Evolutionary conservation across 2,329 filamentous ascomycete species (phyloP), one percentile per base, ranked within the genome.

Genomic region (Aureobasidium sp.): DNA sequence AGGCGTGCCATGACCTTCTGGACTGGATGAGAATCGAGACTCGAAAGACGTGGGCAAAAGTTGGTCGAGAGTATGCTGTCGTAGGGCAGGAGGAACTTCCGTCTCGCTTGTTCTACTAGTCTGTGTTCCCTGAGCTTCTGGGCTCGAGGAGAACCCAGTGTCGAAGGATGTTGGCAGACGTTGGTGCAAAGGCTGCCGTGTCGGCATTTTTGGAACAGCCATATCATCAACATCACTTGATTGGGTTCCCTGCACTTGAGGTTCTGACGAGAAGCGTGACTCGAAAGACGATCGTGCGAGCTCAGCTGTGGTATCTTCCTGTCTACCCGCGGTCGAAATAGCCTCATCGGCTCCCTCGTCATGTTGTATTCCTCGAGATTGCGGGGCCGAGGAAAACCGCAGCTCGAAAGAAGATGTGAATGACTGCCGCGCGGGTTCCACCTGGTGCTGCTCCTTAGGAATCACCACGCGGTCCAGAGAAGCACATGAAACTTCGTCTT

Each of bases 11-110:
- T 25, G 51, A 17, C 38, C 51, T 23, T 55, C 51, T n/a, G 51
- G 51, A 21, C 51, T 55, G 3, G 51, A 55, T 7, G 51, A 55
- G 10, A 55, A 55, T 23, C 51, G 51, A 21, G 51, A 55, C 10
- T 55, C 51, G 19, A 55, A 55, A 9, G 51, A 55, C 0, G 51
- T 55, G 3, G 51, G 51, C 13, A 21, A 6, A 25, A 55, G 37
- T 6, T 42, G 51, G 3, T 23, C 19, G 4, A 55, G 23, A 15
- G 13, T 19, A 15, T 40, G 23, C 17, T 40, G 50, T 21, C 23
- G n/a, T 21, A n/a, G 11, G 4, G 23, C 17, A 2, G 23, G 10
- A 19, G 35, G 50, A 11, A 31, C n/a, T 10, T 6, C 42, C 1
- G 29, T 27, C 4, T 37, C 40, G 6, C n/a, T 25, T n/a, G 25